A percentile compares a stretch with the other conserved stretches of the same genome.
These are phyloP conservation scores for Pilasporangium apinafurcum DNA, from an alignment of 352 stramenopile species.

Conservation along the genomic window DNA sequence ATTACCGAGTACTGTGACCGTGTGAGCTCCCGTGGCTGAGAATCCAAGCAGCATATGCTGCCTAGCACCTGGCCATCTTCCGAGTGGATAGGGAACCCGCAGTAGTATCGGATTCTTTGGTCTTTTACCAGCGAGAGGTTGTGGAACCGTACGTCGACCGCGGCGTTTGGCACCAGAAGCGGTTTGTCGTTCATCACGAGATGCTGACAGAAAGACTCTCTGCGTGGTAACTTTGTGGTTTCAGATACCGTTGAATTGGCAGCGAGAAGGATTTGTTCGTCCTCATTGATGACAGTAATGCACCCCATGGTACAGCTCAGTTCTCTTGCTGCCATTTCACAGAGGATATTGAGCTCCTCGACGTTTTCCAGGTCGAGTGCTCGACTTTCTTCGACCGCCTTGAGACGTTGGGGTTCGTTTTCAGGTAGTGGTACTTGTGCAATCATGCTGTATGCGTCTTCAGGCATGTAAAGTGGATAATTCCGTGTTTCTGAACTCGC, in stretches of 20 bases:
- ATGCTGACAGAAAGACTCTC: constrained; percentile 16
- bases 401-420: constrained; percentile 21
- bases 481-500: constrained; percentile 24
- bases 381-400: constrained; percentile 22
- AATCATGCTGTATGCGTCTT: constrained; percentile 8
- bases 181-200: constrained; percentile 25
- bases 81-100: constrained; percentile 17
- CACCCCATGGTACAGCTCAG: constrained; percentile 47
- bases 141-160: constrained; percentile 43
- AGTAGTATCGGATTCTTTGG: constrained; percentile 23
- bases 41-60: constrained; percentile 32
- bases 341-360: constrained; percentile 72
- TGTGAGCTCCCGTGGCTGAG: constrained; percentile 16
- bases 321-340: constrained; percentile 45
- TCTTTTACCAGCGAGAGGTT: constrained; percentile 8
- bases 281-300: constrained; percentile 54
- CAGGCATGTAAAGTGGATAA: constrained; percentile 21
- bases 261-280: constrained; percentile 41
- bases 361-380: constrained; percentile 41
- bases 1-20: constrained; percentile 14
- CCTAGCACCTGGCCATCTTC: constrained; percentile 12
- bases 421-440: constrained; percentile 27
- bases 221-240: too few relatives aligned
- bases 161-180: constrained; percentile 38
- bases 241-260: too few relatives aligned